Conservation (phyloP, 805 yeast genomes). For the Starmerella gropengiesseri region DNA sequence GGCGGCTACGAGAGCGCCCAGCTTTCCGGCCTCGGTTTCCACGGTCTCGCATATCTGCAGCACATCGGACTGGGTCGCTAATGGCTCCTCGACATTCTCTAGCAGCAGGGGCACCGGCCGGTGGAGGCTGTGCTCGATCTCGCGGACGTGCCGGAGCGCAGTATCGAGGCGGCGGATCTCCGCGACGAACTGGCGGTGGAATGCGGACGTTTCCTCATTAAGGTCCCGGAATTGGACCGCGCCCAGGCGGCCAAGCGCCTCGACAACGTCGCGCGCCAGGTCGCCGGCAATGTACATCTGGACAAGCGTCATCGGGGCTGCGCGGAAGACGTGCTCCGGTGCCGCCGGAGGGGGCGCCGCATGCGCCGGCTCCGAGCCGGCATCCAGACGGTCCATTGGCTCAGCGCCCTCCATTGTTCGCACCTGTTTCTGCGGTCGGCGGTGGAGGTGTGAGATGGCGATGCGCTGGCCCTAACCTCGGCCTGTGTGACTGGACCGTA, state of each 20-base stretch:
- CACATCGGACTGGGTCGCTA: conserved; percentile 42
- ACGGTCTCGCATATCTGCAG: conserved; percentile 59
- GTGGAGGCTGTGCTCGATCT: conserved; percentile 10
- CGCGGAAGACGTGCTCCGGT: conserved; percentile 36
- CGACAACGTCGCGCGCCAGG: conserved; percentile 70
- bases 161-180: conserved; percentile 77
- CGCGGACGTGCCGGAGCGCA: conserved; percentile 36
- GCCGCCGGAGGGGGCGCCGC: background rate
- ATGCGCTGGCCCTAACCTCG: too few species aligned
- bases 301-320: conserved; percentile 94
- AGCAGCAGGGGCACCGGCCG: background rate
- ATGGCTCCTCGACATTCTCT: conserved; percentile 16
- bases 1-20: conserved; percentile 57
- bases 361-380: background rate
- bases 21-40: conserved; percentile 55
- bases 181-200: conserved; percentile 79
- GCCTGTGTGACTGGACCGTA: too few species aligned
- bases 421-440: too few species aligned
- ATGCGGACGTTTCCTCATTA: conserved; percentile 63
- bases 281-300: conserved; percentile 87
- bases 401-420: conserved; percentile 6
- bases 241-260: conserved; percentile 73
- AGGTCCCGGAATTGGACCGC: conserved; percentile 80
- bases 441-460: too few species aligned
- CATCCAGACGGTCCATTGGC: background rate